A percentile compares a stretch with the other conserved stretches of the same genome.
Evolutionary conservation across 345 rosid species (phyloP).

Genomic region (Syzygium oleosum): DNA sequence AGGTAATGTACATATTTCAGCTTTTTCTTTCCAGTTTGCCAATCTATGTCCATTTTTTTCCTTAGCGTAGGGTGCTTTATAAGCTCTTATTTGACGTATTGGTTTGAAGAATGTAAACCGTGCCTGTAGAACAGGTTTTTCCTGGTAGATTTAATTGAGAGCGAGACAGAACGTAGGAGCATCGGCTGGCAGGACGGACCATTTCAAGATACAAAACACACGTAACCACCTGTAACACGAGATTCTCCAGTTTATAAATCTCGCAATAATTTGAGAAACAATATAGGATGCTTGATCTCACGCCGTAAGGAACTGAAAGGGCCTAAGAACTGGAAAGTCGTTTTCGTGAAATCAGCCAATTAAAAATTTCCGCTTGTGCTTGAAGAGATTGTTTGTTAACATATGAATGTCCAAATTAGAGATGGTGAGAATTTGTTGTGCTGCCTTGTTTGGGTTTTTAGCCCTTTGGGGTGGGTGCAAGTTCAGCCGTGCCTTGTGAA

Average conservation of each 20-base stretch:
- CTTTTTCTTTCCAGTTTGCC: not conserved
- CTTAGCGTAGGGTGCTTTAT: not conserved
- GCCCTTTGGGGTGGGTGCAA: not conserved
- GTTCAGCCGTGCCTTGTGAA: not conserved
- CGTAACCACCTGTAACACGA: not conserved
- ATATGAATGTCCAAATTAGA: not conserved
- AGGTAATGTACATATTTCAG: not conserved
- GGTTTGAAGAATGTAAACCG: not conserved
- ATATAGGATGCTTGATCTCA: not conserved
- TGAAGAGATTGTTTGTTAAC: not conserved
- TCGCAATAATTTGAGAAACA: not conserved
- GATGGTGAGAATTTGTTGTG: not conserved
- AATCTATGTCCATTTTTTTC: not conserved
- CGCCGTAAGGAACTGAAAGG: not conserved
- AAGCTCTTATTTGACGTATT: not conserved
- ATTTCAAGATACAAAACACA: not conserved
- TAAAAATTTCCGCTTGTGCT: not conserved
- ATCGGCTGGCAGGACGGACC: not conserved
- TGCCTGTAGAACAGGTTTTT: not conserved
- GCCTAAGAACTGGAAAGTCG: not conserved
- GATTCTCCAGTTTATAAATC: not conserved
- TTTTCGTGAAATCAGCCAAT: not conserved
- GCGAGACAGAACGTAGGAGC: not conserved
- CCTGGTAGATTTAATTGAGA: not conserved
- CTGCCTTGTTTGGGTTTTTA: not conserved